Conservation (phyloP, 805 yeast species). For the Pichia manshurica region DNA sequence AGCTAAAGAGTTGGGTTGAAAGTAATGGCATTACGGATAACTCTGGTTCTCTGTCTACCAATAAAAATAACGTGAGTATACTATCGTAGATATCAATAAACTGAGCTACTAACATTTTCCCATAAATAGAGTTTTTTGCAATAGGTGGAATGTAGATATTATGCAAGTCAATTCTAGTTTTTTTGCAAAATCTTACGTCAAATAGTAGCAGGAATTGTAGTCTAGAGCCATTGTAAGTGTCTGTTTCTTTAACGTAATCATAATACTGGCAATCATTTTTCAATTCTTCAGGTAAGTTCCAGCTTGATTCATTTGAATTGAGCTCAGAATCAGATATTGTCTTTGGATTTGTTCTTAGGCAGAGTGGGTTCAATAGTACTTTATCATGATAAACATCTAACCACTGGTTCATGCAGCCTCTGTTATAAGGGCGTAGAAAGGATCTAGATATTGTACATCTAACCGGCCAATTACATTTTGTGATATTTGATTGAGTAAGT, state of each 20-base stretch:
- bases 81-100: slow-evolving; percentile 80
- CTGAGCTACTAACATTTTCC: slow-evolving; percentile 60
- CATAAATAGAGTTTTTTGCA: slow-evolving; percentile 53
- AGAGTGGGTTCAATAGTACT: slow-evolving; percentile 22
- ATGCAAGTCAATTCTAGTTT: slow-evolving; percentile 50
- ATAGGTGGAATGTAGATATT: slow-evolving; percentile 61
- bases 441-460: slow-evolving; percentile 51
- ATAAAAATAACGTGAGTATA: slow-evolving; percentile 61
- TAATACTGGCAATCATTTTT: slow-evolving; percentile 46
- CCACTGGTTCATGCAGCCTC: slow-evolving; percentile 36
- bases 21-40: slow-evolving; percentile 64
- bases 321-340: slow-evolving; percentile 21
- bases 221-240: slow-evolving; percentile 40
- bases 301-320: slow-evolving; percentile 23
- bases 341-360: slow-evolving; percentile 15
- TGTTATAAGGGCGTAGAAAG: slow-evolving; percentile 56
- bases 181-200: slow-evolving; percentile 70
- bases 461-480: slow-evolving; percentile 41
- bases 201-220: slow-evolving; percentile 55
- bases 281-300: slow-evolving; percentile 42
- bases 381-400: slow-evolving; percentile 27
- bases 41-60: slow-evolving; percentile 85
- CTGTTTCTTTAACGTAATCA: slow-evolving; percentile 14
- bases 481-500: slow-evolving; percentile 48
- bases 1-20: slow-evolving; percentile 82